Evolutionary conservation across 108 stramenopile species (phyloP).

Genomic region (Parietichytrium sp.): DNA sequence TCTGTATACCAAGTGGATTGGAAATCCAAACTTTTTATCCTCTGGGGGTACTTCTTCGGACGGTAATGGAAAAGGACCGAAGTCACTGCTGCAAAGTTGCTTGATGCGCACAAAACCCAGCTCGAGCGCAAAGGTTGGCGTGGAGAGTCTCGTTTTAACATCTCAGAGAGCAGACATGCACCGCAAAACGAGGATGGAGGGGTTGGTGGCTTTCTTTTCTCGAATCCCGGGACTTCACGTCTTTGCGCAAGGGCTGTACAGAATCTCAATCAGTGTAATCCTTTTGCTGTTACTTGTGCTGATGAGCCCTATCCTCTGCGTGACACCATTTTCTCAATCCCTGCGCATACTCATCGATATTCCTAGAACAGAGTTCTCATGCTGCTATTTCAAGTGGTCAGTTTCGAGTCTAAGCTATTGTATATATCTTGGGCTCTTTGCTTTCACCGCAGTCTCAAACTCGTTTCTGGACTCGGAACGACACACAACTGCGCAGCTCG

Average conservation of each 20-base stretch:
- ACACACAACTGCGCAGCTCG: not conserved
- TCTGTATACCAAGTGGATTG: not conserved
- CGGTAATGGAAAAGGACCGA: too few relatives aligned
- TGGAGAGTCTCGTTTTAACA: not conserved
- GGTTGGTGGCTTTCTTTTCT: not conserved
- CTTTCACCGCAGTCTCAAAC: not conserved
- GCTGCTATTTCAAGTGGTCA: slow-evolving; percentile 38
- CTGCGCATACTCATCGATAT: slow-evolving; percentile 1
- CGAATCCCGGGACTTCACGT: not conserved
- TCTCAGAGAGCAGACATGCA: not conserved
- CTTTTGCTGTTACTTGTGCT: not conserved
- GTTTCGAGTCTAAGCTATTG: slow-evolving; percentile 5
- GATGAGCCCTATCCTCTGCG: not conserved
- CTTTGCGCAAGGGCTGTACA: not conserved
- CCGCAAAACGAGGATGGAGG: not conserved
- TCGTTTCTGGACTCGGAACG: not conserved
- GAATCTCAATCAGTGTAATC: not conserved
- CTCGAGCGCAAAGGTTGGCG: too few relatives aligned
- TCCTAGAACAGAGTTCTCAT: not conserved
- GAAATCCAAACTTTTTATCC: not conserved
- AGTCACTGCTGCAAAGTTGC: too few relatives aligned
- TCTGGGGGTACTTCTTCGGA: not conserved
- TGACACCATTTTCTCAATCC: not conserved
- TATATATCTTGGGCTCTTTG: not conserved
- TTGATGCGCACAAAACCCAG: too few relatives aligned